A percentile compares a stretch with the other conserved stretches of the same genome.
Conservation (phyloP, 192 early-diverging fungal species). For the Umbelopsis sp. region DNA sequence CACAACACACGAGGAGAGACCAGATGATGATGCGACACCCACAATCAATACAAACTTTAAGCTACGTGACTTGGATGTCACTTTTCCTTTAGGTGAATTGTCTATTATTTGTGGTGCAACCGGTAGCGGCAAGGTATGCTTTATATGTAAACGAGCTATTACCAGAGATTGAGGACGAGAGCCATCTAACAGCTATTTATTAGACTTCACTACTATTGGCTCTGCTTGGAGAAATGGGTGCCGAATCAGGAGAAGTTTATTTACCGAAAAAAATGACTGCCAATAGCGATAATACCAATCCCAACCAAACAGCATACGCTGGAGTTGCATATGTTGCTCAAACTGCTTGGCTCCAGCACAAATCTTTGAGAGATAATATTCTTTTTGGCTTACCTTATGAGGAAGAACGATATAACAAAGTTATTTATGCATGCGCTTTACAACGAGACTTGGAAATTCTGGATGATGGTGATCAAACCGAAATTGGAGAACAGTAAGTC, state of each 20-base stretch:
- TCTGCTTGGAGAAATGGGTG: constrained; percentile 56
- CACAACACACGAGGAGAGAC: neutral
- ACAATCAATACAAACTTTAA: neutral
- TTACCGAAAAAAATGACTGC: constrained; percentile 23
- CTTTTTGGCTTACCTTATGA: constrained; percentile 60
- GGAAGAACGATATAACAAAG: constrained; percentile 61
- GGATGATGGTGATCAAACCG: constrained; percentile 69
- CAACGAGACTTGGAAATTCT: constrained; percentile 65
- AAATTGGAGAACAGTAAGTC: constrained; percentile 67
- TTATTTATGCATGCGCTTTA: constrained; percentile 72
- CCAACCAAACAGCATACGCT: constrained; percentile 5
- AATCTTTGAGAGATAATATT: constrained; percentile 71
- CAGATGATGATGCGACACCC: neutral
- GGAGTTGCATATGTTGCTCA: constrained; percentile 54
- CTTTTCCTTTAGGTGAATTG: constrained; percentile 52
- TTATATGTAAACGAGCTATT: constrained; percentile 7
- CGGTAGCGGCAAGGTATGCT: constrained; percentile 67
- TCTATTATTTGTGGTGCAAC: constrained; percentile 68
- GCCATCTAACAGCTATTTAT: constrained; percentile 15
- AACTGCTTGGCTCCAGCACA: constrained; percentile 60
- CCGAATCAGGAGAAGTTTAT: constrained; percentile 38
- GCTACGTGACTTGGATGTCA: constrained; percentile 41
- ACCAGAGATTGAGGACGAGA: constrained; percentile 43
- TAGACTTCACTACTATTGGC: constrained; percentile 51
- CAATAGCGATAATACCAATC: neutral